Conservation (phyloP, 2,329 filamentous ascomycete genomes). For the Cytospora schulzeri region DNA sequence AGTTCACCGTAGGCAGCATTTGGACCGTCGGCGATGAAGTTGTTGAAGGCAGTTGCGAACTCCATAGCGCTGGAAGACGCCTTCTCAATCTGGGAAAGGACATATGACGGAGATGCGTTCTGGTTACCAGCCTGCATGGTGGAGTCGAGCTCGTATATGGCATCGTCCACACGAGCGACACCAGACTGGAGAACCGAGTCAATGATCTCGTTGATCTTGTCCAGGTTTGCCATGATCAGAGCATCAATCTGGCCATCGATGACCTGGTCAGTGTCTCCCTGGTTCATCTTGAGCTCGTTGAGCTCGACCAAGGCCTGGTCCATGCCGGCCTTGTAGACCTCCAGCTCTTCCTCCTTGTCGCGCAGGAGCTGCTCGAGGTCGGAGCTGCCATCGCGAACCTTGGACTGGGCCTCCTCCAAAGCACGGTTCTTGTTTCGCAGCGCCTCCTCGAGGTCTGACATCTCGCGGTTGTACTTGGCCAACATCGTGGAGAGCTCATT, state of each 20-base stretch:
- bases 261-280: slow-evolving; percentile 75
- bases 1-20: slow-evolving; percentile 88
- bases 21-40: slow-evolving; percentile 95
- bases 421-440: slow-evolving; percentile 84
- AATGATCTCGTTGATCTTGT: slow-evolving; percentile 96
- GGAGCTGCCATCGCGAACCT: slow-evolving; percentile 76
- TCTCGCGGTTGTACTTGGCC: slow-evolving; percentile 94
- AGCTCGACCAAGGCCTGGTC: slow-evolving; percentile 93
- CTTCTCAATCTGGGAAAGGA: slow-evolving; percentile 96
- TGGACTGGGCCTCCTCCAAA: slow-evolving; percentile 79
- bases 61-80: slow-evolving; percentile 92
- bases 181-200: slow-evolving; percentile 94
- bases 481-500: slow-evolving; percentile 94
- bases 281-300: slow-evolving; percentile 79
- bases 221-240: slow-evolving; percentile 80
- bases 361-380: slow-evolving; percentile 84
- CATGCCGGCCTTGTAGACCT: slow-evolving; percentile 98
- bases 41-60: slow-evolving; percentile 97
- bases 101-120: slow-evolving; percentile 91
- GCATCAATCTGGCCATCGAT: slow-evolving; percentile 91
- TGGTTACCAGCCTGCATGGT: slow-evolving; percentile 99
- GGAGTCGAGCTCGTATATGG: slow-evolving; percentile 94
- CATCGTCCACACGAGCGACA: slow-evolving; percentile 92
- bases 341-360: slow-evolving; percentile 96
- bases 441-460: slow-evolving; percentile 93